Evolutionary conservation across 176 grass and related monocot species (phyloP), one percentile per base, ranked within the genome.

Genomic region (Dendrocalamus sinicus): DNA sequence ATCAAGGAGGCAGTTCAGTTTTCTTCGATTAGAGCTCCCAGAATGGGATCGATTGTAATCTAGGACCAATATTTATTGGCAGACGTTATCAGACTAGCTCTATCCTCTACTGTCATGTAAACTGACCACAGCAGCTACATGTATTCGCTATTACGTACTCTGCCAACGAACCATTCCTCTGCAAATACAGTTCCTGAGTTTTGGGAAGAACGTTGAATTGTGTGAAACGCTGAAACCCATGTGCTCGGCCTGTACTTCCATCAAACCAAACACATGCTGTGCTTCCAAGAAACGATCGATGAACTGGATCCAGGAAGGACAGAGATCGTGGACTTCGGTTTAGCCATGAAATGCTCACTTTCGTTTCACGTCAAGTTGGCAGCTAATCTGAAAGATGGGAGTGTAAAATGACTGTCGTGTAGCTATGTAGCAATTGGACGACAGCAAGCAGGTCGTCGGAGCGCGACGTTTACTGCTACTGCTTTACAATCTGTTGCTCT

Each of bases 1-100:
- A 80, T 30, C 41, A 71, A 52, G 72, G 63, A 85, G 71, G 69
- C 22, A n/a, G 16, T 47, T 83, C 45, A 67, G 79, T 87, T 53
- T 79, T 79, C 14, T 17, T 23, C 12, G 8, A n/a, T 79, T 67
- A 24, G 58, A 66, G 26, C 20, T 82, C 74, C 73, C 26, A 54
- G 73, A 52, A 83, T 35, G 83, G 78, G 83, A 44, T 37, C 3
- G n/a, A 24, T 14, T 70, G 77, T 61, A 46, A 87, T 81, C 37
- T 47, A 70, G 79, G 80, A 62, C 40, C 51, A 6, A 13, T 43
- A 51, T 83, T 88, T 70, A 69, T 60, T 41, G 64, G 51, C 51
- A 20, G 60, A 76, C 59, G 72, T 57, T 61, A 53, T 51, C 46
- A 43, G 70, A 39, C 37, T 58, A 57, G 83, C 47, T 76, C 59